Base-by-base conservation (phyloP, 768 basidiomycete genomes). In the Russula earlei region DNA sequence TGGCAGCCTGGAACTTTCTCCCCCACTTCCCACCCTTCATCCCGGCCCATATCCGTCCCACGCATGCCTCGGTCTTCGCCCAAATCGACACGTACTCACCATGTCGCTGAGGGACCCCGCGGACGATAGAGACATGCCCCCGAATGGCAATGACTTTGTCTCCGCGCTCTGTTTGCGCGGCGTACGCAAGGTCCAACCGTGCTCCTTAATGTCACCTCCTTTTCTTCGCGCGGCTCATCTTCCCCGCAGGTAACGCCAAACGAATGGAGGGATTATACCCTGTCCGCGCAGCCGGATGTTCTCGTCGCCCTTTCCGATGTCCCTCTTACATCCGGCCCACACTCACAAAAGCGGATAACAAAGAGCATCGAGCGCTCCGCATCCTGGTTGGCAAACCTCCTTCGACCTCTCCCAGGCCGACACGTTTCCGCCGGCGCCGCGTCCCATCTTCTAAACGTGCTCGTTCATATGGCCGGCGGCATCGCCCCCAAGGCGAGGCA, bases 291-390 rank as follows among this genome's bases (percentile, higher is more conserved):
- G 20, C 87, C 88, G 1, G 88, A 92, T 61, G 55, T 91, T 15
- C 79, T 87, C 12, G 73, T 87, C 48, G 82, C 88, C 0, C 73
- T 91, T 15, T 74, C 80, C 1, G 89, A 92, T 55, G 81, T 73
- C 0, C 85, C 87, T 0, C 81, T 79, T 65, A 84, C 84, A 0
- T 59, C 71, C 3, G 77, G 80, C 0, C 80, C 85, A 0, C 77
- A 81, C 58, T 90, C 88, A 4, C 90, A 92, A 64, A 91, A 87
- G 60, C 80, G 90, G 3, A 68, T 83, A 5, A 82, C 78, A 25
- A 91, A 90, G 65, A 83, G 83, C 63, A 76, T 90, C 50, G 84
- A 89, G 42, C 76, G 89, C 25, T 82, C 82, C 3, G 65, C 72
- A 0, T 68, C 75, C 0, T 92, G 90, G 90, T 68, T 91, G 0